Base-by-base conservation (phyloP, 2,329 filamentous ascomycete species). In the Hypoxylon sp. region DNA sequence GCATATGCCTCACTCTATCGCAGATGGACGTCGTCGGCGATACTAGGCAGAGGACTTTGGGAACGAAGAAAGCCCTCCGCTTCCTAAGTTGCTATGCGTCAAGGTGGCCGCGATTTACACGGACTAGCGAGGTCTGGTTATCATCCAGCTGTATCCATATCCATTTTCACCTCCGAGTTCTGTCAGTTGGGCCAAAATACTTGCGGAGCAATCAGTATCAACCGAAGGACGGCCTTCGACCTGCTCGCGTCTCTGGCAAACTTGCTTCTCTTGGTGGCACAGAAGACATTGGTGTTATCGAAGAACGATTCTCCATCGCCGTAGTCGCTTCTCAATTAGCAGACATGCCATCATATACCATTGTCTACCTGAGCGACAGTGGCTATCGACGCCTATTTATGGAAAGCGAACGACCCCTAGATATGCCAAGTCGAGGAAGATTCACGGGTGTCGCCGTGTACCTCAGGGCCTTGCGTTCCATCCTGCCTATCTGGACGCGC, bases 131-230 rank as follows among this genome's bases (percentile, higher is more conserved):
- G 11, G 60, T 67, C n/a, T 64, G 61, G 65, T 16, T 64, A 7
- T 64, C 65, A 40, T 54, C 65, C 3, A 49, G 46, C 20, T 67
- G 61, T 49, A 57, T 64, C 30, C 61, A 68, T 32, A 54, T 68
- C 12, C 65, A 65, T 32, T 65, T 68, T 24, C 65, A 63, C 36
- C 46, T 68, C n/a, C 65, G 62, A 0, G 65, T 68, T 12, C 28
- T 68, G 11, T 68, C 51, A 4, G 55, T 48, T 14, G 65, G 51
- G 42, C 62, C 61, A 33, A 45, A 50, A n/a, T 50, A 57, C 38
- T 20, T 59, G 18, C 50, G 49, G 24, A 49, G 24, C 22, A n/a
- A 48, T 16, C 20, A 50, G 20, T 44, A 48, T 24, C 16, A 32
- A 16, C 51, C 36, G 11, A 45, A 57, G 16, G 57, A 57, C 12